Evolutionary conservation across 2,329 filamentous ascomycete genomes (phyloP).

Genomic region (Trichoderma sp.): DNA sequence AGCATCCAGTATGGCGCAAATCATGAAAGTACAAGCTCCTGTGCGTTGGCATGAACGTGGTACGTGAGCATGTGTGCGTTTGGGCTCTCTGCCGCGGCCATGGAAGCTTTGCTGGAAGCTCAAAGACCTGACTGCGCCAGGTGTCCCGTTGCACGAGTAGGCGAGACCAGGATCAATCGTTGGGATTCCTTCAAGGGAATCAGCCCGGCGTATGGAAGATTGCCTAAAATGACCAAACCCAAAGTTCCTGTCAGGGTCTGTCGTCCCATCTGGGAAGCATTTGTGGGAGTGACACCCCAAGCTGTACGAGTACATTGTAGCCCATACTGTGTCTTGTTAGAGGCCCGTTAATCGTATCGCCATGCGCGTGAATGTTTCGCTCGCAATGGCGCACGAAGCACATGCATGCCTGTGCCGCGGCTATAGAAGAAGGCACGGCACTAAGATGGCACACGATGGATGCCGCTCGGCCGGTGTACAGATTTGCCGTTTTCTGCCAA

Average conservation of each 20-base stretch:
- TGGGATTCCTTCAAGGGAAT: not conserved
- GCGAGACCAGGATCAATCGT: not conserved
- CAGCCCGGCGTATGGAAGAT: not conserved
- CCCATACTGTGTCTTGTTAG: not conserved
- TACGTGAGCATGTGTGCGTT: not conserved
- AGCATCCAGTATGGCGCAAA: not conserved
- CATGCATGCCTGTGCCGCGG: slow-evolving; percentile 10
- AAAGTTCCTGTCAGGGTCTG: not conserved
- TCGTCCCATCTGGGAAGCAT: not conserved
- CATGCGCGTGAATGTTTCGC: not conserved
- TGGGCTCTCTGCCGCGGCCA: not conserved
- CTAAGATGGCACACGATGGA: not conserved
- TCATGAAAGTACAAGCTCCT: not conserved
- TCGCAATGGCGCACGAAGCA: not conserved
- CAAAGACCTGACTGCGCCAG: not conserved
- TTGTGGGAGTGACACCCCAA: not conserved
- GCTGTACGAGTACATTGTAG: not conserved
- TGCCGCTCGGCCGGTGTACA: not conserved
- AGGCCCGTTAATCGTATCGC: not conserved
- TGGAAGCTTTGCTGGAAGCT: not conserved
- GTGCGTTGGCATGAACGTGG: not conserved
- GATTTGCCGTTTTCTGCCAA: not conserved
- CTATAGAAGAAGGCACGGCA: not conserved
- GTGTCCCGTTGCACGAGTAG: not conserved
- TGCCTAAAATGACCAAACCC: not conserved